Evolutionary conservation across 2,329 filamentous ascomycete species (phyloP).

Genomic region (Cytospora mali): DNA sequence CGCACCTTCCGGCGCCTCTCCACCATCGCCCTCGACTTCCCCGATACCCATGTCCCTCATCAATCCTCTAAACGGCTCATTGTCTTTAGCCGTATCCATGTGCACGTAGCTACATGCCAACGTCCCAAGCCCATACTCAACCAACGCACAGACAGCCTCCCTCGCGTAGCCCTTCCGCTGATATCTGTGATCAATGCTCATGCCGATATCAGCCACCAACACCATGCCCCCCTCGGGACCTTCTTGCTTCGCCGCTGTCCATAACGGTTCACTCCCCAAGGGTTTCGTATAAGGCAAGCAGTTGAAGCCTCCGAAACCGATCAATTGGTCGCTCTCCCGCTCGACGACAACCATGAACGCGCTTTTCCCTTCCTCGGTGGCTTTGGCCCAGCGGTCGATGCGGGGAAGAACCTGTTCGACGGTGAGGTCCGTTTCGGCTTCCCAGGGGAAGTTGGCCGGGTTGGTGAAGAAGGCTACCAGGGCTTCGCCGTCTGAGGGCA

Average conservation of each 20-base stretch:
- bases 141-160: slow-evolving; percentile 30
- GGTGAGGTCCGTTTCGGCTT: slow-evolving; percentile 15
- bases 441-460: slow-evolving; percentile 28
- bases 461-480: slow-evolving; percentile 25
- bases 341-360: slow-evolving; percentile 29
- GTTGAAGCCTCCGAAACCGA: slow-evolving; percentile 32
- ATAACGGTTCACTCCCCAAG: slow-evolving; percentile 11
- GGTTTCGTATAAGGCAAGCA: slow-evolving; percentile 13
- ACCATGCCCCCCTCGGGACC: background rate
- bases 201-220: slow-evolving; percentile 27
- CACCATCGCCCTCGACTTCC: slow-evolving; percentile 13
- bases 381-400: slow-evolving; percentile 17
- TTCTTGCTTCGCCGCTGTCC: slow-evolving; percentile 9
- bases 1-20: slow-evolving; percentile 9
- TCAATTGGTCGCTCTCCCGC: slow-evolving; percentile 26
- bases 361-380: slow-evolving; percentile 27
- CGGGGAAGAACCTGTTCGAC: slow-evolving; percentile 22
- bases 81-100: slow-evolving; percentile 31
- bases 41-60: slow-evolving; percentile 24
- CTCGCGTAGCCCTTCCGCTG: slow-evolving; percentile 30
- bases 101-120: slow-evolving; percentile 28
- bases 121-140: slow-evolving; percentile 31
- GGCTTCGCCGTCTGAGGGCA: slow-evolving; percentile 27
- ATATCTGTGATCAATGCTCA: slow-evolving; percentile 32
- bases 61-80: slow-evolving; percentile 26